A percentile compares a stretch with the other conserved stretches of the same genome.
phyloP scores from a whole-genome alignment of 2,329 filamentous ascomycete species.

The Neonectria hederae region DNA sequence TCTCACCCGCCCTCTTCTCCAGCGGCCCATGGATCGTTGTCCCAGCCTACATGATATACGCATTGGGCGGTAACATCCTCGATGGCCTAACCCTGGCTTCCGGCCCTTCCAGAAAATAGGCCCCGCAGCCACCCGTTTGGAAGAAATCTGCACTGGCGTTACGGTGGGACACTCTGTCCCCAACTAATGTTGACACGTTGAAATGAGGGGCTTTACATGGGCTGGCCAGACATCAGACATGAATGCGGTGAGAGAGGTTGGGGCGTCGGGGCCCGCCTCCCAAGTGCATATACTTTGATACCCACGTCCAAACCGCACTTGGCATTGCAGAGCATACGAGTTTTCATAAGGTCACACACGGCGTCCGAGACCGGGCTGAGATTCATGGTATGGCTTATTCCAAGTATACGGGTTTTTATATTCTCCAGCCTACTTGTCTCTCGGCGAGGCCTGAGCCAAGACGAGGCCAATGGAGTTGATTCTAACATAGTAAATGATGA shows the following conservation, averaged over 20 bases:
- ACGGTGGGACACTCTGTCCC: neutral
- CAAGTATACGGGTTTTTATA: neutral
- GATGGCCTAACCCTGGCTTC: slow-evolving; percentile 54
- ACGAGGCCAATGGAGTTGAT: neutral
- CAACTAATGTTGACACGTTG: neutral
- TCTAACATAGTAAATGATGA: slow-evolving; percentile 1
- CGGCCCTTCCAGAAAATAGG: slow-evolving; percentile 52
- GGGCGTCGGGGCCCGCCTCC: neutral
- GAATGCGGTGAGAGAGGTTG: slow-evolving; percentile 7
- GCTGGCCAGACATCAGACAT: slow-evolving; percentile 9
- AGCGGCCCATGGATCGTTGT: slow-evolving; percentile 66
- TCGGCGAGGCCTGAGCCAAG: neutral
- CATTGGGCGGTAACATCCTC: slow-evolving; percentile 60
- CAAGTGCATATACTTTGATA: slow-evolving; percentile 5
- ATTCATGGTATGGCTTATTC: neutral
- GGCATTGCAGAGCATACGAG: neutral
- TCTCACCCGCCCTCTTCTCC: neutral
- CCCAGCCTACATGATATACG: slow-evolving; percentile 61
- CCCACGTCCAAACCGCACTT: slow-evolving; percentile 9
- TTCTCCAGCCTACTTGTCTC: neutral
- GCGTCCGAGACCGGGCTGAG: neutral
- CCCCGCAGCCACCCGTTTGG: slow-evolving; percentile 15
- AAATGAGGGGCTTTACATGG: neutral
- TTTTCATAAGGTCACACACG: neutral
- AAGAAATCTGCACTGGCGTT: slow-evolving; percentile 7